Evolutionary conservation across 495 filamentous ascomycete genomes (phyloP).

Genomic region (Neurospora sp.): DNA sequence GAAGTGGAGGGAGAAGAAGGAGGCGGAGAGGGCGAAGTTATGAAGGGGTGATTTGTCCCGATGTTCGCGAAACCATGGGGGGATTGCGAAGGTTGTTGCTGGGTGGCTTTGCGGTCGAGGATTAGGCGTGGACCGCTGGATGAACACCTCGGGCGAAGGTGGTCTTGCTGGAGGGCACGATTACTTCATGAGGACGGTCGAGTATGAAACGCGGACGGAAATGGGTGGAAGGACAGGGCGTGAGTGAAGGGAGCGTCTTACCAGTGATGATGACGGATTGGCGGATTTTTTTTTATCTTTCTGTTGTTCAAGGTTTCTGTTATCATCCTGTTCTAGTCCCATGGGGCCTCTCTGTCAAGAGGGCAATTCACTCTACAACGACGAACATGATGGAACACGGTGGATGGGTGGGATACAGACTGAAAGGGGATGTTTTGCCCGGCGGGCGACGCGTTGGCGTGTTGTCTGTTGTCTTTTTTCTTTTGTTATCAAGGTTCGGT

Average conservation of each 20-base stretch:
- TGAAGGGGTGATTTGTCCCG: no score
- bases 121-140: no score
- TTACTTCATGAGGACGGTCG: not conserved
- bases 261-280: not conserved
- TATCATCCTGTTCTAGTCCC: not conserved
- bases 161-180: not conserved
- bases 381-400: not conserved
- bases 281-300: not conserved
- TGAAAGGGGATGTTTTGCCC: not conserved
- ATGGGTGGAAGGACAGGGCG: not conserved
- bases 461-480: not conserved
- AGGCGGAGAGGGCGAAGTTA: constrained; percentile 58
- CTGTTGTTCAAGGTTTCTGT: not conserved
- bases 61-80: no score
- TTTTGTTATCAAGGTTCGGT: not conserved
- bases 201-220: not conserved
- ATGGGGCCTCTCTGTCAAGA: not conserved
- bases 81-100: not conserved
- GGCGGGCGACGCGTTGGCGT: not conserved
- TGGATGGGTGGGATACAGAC: not conserved
- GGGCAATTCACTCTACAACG: not conserved
- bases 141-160: no score
- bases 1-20: constrained; percentile 57
- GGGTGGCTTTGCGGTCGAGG: no score
- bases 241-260: not conserved